Percentiles rank a stretch among this genome's conserved stretches.
These are phyloP conservation scores for Aspergillus pseudoviridinutans DNA, from an alignment of 2,329 filamentous ascomycete genomes.

Conservation along the genomic window DNA sequence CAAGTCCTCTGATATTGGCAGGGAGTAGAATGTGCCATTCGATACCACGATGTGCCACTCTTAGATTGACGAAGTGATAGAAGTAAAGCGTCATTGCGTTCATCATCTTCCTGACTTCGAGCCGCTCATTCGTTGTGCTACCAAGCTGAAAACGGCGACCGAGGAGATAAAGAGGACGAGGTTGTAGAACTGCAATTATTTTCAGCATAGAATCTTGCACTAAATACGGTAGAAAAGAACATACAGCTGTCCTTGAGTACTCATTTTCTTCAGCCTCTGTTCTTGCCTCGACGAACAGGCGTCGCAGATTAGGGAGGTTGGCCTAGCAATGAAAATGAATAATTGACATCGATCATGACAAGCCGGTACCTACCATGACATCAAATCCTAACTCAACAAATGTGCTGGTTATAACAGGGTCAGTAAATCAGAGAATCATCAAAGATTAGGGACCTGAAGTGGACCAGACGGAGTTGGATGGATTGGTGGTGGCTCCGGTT, in stretches of 20 bases:
- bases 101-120: constrained; percentile 34
- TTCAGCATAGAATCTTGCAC: constrained; percentile 7
- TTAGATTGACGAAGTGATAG: background rate
- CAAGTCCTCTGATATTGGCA: background rate
- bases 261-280: constrained; percentile 92
- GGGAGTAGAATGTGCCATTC: background rate
- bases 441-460: background rate
- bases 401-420: background rate
- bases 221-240: constrained; percentile 28
- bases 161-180: constrained; percentile 95
- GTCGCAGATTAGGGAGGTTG: constrained; percentile 82
- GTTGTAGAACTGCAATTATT: constrained; percentile 75
- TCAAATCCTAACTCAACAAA: background rate
- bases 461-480: background rate
- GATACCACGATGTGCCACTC: background rate
- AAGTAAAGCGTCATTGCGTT: background rate
- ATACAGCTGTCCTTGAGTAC: constrained; percentile 86
- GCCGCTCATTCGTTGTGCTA: constrained; percentile 75
- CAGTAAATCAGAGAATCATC: background rate
- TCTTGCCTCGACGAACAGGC: constrained; percentile 90
- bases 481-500: background rate
- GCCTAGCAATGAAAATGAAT: constrained; percentile 23
- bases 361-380: constrained; percentile 5
- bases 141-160: constrained; percentile 86
- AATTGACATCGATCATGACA: background rate